Base-by-base conservation (phyloP, 768 basidiomycete genomes). In the Paxillus ammoniavirescens region DNA sequence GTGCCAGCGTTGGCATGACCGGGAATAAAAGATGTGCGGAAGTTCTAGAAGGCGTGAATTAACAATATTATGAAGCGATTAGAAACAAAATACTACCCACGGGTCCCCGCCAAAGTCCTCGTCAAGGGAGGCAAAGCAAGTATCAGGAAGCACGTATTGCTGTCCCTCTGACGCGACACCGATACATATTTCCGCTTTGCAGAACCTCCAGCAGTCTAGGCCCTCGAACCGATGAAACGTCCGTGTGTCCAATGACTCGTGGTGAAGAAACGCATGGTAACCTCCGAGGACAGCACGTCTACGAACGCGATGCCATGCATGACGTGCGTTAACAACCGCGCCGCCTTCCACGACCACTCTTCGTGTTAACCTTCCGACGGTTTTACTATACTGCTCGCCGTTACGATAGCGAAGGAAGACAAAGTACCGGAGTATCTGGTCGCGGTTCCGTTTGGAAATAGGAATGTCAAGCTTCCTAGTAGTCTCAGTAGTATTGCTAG, bases 321-420 rank as follows among this genome's bases (percentile, higher is more conserved):
- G 62, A 35, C 52, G 46, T 8, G 62, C 57, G 8, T 49, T 55
- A 21, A 63, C 41, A 53, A 61, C 23, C 17, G 59, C n/a, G 8
- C 52, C 56, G 17, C 62, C 59, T 40, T 60, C 68, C 8, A 65
- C 59, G 41, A 60, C 54, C 46, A 64, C 57, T 4, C 62, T 59
- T 2, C 56, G 58, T 8, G 71, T 71, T 21, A 68, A 55, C 5
- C 61, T 54, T 0, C 43, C 55, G 30, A 81, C 65, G 10, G 74
- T 74, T 42, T 75, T 62, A 21, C 63, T 59, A 57, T 82, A 84
- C 12, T 73, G 73, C 8, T 68, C 65, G 58, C 80, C 77, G 54
- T 84, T 84, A 13, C 83, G 72, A 55, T 81, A 84, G n/a, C 82
- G 76, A 0, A 84, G 66, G 56, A 84, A 83, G 10, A 77, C 68